phyloP scores from a whole-genome alignment of 305 asterid species.

The Fraxinus floribunda region DNA sequence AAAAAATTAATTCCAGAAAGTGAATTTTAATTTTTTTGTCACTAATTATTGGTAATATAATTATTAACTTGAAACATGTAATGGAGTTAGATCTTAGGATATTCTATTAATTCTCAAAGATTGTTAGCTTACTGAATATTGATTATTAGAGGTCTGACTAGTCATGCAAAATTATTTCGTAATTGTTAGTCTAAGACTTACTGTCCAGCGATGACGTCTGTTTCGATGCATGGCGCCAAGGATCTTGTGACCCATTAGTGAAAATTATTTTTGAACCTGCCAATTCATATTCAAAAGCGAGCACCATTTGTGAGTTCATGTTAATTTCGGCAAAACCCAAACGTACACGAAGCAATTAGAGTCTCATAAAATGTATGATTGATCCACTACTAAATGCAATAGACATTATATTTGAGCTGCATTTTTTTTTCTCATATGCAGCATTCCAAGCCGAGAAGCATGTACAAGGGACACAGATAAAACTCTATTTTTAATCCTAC shows the following conservation, averaged over 20 bases:
- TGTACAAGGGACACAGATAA: background rate
- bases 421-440: background rate
- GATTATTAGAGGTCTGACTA: background rate
- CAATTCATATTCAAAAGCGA: slow-evolving; percentile 21
- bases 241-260: slow-evolving; percentile 96
- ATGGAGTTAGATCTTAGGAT: background rate
- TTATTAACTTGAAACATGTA: background rate
- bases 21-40: background rate
- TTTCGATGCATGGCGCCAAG: slow-evolving; percentile 98
- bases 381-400: background rate
- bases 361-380: background rate
- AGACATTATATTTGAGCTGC: background rate
- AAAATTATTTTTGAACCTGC: slow-evolving; percentile 89
- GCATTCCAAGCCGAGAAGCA: background rate
- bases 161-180: background rate
- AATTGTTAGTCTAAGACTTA: slow-evolving; percentile 41
- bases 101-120: background rate
- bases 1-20: background rate
- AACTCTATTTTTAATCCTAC: background rate
- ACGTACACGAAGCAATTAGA: background rate
- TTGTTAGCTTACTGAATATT: background rate
- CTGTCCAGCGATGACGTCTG: slow-evolving; percentile 79
- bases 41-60: background rate
- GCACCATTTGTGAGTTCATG: slow-evolving; percentile 16
- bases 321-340: background rate